Evolutionary conservation across 768 basidiomycete genomes (phyloP).

Genomic region (Hygrocybe coccinea): DNA sequence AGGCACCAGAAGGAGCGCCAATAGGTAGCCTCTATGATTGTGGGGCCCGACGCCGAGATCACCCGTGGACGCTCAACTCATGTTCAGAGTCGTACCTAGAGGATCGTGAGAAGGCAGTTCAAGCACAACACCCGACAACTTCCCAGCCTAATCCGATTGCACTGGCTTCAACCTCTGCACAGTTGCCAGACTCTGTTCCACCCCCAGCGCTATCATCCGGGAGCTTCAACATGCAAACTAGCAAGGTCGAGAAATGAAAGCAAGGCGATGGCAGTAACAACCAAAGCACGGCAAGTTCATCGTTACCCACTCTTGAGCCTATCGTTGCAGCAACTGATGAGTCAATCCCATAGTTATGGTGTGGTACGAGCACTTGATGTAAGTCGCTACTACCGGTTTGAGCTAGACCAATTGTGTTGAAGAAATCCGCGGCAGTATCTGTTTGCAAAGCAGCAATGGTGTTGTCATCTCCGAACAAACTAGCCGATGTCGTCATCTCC

Average conservation of each 20-base stretch:
- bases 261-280: constrained; percentile 6
- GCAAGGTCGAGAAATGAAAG: constrained; percentile 6
- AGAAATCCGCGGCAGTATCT: constrained; percentile 78
- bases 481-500: constrained; percentile 75
- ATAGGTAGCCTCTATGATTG: constrained; percentile 2
- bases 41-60: constrained; percentile 6
- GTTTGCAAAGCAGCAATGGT: constrained; percentile 56
- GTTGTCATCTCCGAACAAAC: constrained; percentile 79
- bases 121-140: constrained; percentile 8
- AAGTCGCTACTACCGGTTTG: constrained; percentile 37
- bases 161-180: constrained; percentile 4
- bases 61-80: not conserved
- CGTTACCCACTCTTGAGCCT: constrained; percentile 55
- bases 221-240: too few species aligned
- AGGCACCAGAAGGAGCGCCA: constrained; percentile 6
- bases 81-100: not conserved
- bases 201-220: too few species aligned
- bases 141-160: constrained; percentile 5
- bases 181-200: not conserved
- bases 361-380: constrained; percentile 59
- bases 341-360: constrained; percentile 72
- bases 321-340: constrained; percentile 96
- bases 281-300: constrained; percentile 11
- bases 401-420: constrained; percentile 65
- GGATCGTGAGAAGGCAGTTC: constrained; percentile 6